Evolutionary conservation across 768 basidiomycete genomes (phyloP), one percentile per base, ranked within the genome.

Genomic region (Mycena latifolia): DNA sequence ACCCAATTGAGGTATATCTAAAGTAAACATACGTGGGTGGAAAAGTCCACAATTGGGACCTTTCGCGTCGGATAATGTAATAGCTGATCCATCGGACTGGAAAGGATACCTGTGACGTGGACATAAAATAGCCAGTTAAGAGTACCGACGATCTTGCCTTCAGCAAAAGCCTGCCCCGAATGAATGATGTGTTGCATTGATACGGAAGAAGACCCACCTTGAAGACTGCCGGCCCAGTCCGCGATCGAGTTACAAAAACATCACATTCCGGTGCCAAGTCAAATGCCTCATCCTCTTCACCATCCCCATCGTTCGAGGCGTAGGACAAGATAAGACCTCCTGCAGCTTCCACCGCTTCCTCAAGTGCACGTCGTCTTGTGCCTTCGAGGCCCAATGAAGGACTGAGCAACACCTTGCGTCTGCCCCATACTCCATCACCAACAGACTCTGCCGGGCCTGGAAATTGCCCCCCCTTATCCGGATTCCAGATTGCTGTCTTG

Each of bases 111-210:
- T 1, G 84, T 85, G 0, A 88, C 84, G 65, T 93, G 85, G 8
- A 93, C 90, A 73, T 91, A 88, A 75, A 94, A 93, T 15, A 97
- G 72, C 96, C 95, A 98, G 1, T 88, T 82, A 3, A 96, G 81
- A 0, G 90, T 94, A 0, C 92, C 96, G 22, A 98, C 87, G 6
- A 86, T 86, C 75, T 90, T 89, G 18, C 77, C 72, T 5, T 71
- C 69, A 28, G 82, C 80, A 24, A 87, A 84, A 18, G 94, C 93
- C 92, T 95, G 55, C 5, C 73, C 12, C 35, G 29, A 43, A 35
- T 45, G 24, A 48, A 17, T 28, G 29, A 33, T n/a, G 39, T 58
- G 29, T 43, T 22, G n/a, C 22, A 35, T 29, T 65, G 52, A 46
- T 61, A 31, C 37, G 33, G 29, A 45, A 31, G 10, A n/a, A 20